Conservation (phyloP, 208 protist species). For the Trypanosoma platydactyli region DNA sequence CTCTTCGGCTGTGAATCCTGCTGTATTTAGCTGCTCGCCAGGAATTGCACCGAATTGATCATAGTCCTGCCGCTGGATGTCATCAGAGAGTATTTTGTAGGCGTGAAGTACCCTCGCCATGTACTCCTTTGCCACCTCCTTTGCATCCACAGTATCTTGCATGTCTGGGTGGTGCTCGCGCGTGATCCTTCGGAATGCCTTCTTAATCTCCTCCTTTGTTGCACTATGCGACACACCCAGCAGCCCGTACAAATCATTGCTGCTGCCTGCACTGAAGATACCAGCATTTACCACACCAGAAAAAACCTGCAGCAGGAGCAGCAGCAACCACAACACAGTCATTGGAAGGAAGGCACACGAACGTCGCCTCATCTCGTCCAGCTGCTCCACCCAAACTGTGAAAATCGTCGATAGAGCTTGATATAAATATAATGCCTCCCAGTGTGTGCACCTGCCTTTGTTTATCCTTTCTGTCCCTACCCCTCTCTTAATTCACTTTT, state of each 20-base stretch:
- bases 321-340: constrained; percentile 12
- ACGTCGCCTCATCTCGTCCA: neutral
- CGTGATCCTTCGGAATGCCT: constrained; percentile 73
- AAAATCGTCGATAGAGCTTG: neutral
- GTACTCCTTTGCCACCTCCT: constrained; percentile 77
- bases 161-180: constrained; percentile 86
- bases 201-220: constrained; percentile 68
- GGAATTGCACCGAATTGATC: constrained; percentile 69
- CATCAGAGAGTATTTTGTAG: constrained; percentile 80
- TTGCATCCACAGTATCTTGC: constrained; percentile 81
- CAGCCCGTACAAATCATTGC: constrained; percentile 64
- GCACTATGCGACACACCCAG: constrained; percentile 57
- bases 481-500: neutral
- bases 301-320: constrained; percentile 27
- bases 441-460: neutral
- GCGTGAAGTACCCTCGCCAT: constrained; percentile 83
- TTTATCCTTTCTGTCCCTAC: neutral
- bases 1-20: constrained; percentile 50
- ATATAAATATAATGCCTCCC: too few relatives aligned
- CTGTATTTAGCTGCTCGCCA: constrained; percentile 54
- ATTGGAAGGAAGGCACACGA: too few relatives aligned
- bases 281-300: neutral
- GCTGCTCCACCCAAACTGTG: neutral
- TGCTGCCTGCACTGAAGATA: constrained; percentile 15
- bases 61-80: constrained; percentile 62